Percentiles rank a stretch among this genome's conserved stretches.
Evolutionary conservation across 768 basidiomycete genomes (phyloP).

Genomic region (Dacryopinax primogenitus): DNA sequence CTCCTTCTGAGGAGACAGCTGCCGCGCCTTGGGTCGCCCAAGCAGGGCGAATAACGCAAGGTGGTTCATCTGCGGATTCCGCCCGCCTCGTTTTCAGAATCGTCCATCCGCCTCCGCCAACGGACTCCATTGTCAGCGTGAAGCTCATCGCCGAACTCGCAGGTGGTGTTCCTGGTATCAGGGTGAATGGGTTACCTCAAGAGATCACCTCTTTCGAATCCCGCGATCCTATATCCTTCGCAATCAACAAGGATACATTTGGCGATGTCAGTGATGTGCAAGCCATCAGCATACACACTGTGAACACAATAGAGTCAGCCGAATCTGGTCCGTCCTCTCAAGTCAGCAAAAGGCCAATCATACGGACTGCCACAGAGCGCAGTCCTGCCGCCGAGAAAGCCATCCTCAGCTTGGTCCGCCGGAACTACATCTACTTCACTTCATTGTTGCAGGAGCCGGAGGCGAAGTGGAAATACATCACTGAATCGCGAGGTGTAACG

Average conservation of each 20-base stretch:
- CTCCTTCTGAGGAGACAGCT: constrained; percentile 59
- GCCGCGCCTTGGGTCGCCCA: constrained; percentile 53
- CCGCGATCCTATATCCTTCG: constrained; percentile 48
- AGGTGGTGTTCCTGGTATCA: constrained; percentile 53
- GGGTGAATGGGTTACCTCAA: constrained; percentile 77
- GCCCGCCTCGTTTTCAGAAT: constrained; percentile 41
- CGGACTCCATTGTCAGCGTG: constrained; percentile 71
- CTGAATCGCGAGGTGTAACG: constrained; percentile 79
- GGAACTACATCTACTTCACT: constrained; percentile 97
- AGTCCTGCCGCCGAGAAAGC: constrained; percentile 59
- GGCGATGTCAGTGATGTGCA: constrained; percentile 58
- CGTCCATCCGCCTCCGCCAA: constrained; percentile 55
- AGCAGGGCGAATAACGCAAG: constrained; percentile 12
- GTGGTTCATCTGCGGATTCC: constrained; percentile 12
- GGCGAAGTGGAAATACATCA: constrained; percentile 75
- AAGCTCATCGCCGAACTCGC: constrained; percentile 69
- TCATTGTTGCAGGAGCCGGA: constrained; percentile 94
- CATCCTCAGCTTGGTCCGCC: constrained; percentile 69
- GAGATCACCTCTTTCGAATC: constrained; percentile 50
- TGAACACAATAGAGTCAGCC: neutral
- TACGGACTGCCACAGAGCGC: constrained; percentile 29
- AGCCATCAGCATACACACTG: constrained; percentile 52
- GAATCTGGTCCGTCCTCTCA: neutral
- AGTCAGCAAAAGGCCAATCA: neutral
- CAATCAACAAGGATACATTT: constrained; percentile 48